These are phyloP conservation scores for Trichomonas tenax DNA, from an alignment of 208 protist species.

Conservation along the genomic window DNA sequence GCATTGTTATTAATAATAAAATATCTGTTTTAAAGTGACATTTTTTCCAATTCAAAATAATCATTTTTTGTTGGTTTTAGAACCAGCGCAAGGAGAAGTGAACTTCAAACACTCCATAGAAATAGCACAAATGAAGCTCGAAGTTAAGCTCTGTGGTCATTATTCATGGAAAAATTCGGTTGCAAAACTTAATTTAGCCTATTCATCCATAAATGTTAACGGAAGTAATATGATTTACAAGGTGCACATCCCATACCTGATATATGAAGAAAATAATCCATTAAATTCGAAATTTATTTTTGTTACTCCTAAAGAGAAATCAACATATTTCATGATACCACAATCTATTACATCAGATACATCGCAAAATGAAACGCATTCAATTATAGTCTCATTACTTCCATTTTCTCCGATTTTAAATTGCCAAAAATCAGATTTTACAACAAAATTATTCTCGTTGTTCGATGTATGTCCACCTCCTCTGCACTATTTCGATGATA, in stretches of 20 bases:
- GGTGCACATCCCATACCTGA: background rate
- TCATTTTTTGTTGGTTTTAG: too few relatives aligned
- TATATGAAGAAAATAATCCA: background rate
- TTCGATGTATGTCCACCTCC: background rate
- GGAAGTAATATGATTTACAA: background rate
- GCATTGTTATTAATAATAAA: too few relatives aligned
- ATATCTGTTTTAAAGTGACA: too few relatives aligned
- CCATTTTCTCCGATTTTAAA: background rate
- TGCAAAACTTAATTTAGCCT: background rate
- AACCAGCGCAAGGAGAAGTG: too few relatives aligned
- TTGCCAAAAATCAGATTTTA: background rate
- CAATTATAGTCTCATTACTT: background rate
- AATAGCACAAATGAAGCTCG: too few relatives aligned
- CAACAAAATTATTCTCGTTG: background rate
- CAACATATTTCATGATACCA: background rate
- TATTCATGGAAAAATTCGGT: background rate
- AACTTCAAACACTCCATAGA: too few relatives aligned
- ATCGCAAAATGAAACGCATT: background rate
- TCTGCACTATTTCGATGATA: background rate
- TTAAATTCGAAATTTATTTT: background rate
- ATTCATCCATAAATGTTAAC: background rate
- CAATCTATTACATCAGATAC: background rate
- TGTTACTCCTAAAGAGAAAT: background rate
- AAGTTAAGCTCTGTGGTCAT: background rate
- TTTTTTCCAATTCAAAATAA: too few relatives aligned